phyloP scores from a whole-genome alignment of 495 filamentous ascomycete genomes.

The Podospora bellae-mahoneyi region DNA sequence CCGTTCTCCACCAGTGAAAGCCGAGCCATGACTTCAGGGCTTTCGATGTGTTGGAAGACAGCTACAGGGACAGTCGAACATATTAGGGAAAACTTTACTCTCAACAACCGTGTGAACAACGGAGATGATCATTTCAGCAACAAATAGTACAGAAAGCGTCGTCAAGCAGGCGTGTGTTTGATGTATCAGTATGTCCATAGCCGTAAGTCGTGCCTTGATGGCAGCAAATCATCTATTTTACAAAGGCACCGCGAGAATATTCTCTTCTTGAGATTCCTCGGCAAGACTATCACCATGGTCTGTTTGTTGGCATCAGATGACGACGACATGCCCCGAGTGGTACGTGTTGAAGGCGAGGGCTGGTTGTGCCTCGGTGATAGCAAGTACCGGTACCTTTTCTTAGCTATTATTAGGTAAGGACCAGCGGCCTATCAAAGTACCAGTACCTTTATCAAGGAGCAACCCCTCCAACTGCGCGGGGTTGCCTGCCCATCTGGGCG shows the following conservation, averaged over 20 bases:
- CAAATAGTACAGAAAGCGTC: neutral
- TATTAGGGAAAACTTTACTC: neutral
- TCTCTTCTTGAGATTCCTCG: neutral
- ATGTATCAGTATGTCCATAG: neutral
- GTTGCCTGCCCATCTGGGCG: neutral
- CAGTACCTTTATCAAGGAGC: neutral
- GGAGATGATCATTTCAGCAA: neutral
- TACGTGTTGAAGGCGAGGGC: conserved; percentile 9
- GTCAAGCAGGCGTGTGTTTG: neutral
- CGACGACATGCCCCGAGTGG: conserved; percentile 4
- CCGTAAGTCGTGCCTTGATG: neutral
- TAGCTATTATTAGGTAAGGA: neutral
- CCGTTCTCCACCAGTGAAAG: neutral
- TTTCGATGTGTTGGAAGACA: neutral
- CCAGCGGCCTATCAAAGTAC: neutral
- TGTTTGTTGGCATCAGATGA: conserved; percentile 6
- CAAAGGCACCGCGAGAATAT: neutral
- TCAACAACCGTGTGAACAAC: neutral
- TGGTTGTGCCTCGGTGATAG: conserved; percentile 1
- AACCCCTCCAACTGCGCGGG: conserved; percentile 12
- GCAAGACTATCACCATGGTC: neutral
- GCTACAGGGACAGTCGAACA: neutral
- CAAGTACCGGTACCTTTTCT: neutral
- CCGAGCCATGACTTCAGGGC: neutral
- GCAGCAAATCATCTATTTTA: too few relatives aligned